phyloP scores from a whole-genome alignment of 768 basidiomycete genomes.

The Cyclocybe aegerita region DNA sequence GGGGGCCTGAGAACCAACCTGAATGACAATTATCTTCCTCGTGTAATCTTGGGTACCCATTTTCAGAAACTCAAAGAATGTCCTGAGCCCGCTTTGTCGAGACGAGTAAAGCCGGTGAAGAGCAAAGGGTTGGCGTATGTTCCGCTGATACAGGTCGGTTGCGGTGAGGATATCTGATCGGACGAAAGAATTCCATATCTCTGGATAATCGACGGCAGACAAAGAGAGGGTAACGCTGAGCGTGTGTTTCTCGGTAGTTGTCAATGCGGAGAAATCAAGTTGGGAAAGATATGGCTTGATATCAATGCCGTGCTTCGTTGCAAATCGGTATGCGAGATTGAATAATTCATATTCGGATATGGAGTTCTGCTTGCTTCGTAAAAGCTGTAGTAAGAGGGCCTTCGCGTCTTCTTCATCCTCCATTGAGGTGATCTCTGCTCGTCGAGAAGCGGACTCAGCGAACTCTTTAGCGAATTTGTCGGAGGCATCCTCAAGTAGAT shows the following conservation, averaged over 20 bases:
- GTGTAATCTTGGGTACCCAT: constrained; percentile 58
- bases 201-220: constrained; percentile 38
- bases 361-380: constrained; percentile 51
- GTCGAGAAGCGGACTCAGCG: constrained; percentile 22
- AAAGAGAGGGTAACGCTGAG: constrained; percentile 42
- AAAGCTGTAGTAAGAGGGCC: constrained; percentile 38
- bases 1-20: constrained; percentile 33
- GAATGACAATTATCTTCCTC: constrained; percentile 55
- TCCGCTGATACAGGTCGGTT: constrained; percentile 49
- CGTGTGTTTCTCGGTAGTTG: constrained; percentile 51
- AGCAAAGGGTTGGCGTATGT: constrained; percentile 50
- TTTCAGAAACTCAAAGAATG: constrained; percentile 63
- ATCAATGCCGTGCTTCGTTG: constrained; percentile 43
- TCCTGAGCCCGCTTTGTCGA: constrained; percentile 43
- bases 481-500: constrained; percentile 48
- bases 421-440: constrained; percentile 19
- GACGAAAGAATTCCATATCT: constrained; percentile 64
- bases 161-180: constrained; percentile 57
- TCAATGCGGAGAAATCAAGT: constrained; percentile 57
- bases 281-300: constrained; percentile 46
- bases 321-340: constrained; percentile 46
- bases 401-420: constrained; percentile 38
- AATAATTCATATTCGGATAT: constrained; percentile 64
- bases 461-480: constrained; percentile 46
- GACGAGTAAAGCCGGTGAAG: constrained; percentile 66